Percentiles rank a stretch among this genome's conserved stretches.
phyloP scores from a whole-genome alignment of 2,329 filamentous ascomycete genomes.

The Neofusicoccum ribis region DNA sequence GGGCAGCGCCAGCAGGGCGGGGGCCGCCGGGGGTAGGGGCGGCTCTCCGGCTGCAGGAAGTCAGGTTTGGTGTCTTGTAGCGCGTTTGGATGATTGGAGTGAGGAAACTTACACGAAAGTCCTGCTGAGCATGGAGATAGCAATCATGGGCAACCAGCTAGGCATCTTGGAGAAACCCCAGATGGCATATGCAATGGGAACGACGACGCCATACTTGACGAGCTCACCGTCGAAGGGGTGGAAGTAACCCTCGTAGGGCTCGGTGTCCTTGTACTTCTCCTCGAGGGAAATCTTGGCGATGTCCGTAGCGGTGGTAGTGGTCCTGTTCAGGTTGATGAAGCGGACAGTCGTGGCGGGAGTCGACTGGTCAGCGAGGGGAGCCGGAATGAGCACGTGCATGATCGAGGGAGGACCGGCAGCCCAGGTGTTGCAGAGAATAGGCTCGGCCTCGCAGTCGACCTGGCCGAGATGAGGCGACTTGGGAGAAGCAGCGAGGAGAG shows the following conservation, averaged over 20 bases:
- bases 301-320: conserved; percentile 64
- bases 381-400: conserved; percentile 64
- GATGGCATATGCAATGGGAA: conserved; percentile 67
- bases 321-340: conserved; percentile 68
- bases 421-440: conserved; percentile 75
- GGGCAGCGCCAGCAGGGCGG: conserved; percentile 2
- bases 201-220: conserved; percentile 60
- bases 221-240: conserved; percentile 73
- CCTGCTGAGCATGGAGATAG: conserved; percentile 71
- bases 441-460: conserved; percentile 73
- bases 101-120: conserved; percentile 68
- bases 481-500: conserved; percentile 61
- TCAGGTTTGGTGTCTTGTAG: background rate
- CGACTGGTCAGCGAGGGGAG: conserved; percentile 61
- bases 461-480: conserved; percentile 66
- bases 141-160: conserved; percentile 75
- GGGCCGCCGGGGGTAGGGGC: background rate
- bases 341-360: conserved; percentile 65
- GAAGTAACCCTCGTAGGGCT: conserved; percentile 65
- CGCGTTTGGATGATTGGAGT: background rate
- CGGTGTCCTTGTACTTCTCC: conserved; percentile 54
- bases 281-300: conserved; percentile 63
- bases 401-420: conserved; percentile 64
- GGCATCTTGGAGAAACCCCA: conserved; percentile 63
- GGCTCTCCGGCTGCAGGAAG: conserved; percentile 3